A percentile compares a stretch with the other conserved stretches of the same genome.
These are phyloP conservation scores for Hordeum marinum DNA, from an alignment of 176 grass and related monocot genomes.

Conservation along the genomic window DNA sequence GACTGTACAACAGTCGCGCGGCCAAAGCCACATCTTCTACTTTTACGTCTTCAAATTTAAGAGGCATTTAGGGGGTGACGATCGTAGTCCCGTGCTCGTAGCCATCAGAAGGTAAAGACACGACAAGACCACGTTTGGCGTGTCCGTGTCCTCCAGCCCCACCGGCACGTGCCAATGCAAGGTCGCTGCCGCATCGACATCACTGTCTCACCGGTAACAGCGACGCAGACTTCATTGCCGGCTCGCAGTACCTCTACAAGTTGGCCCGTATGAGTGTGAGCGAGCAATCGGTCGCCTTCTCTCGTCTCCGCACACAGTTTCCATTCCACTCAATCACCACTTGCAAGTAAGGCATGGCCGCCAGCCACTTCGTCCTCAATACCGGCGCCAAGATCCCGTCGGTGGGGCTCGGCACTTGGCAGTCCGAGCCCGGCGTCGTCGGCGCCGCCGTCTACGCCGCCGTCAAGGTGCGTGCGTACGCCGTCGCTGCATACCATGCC, in stretches of 20 bases:
- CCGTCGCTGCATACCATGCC: not conserved
- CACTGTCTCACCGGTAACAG: not conserved
- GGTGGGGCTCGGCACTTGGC: conserved; percentile 86
- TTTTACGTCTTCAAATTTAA: too few relatives aligned
- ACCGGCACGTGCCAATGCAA: not conserved
- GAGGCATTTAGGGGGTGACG: too few relatives aligned
- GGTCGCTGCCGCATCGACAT: not conserved
- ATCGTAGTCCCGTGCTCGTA: too few relatives aligned
- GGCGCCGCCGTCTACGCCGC: conserved; percentile 58
- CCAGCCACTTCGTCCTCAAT: conserved; percentile 61
- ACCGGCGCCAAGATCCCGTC: conserved; percentile 86
- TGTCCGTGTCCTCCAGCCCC: not conserved
- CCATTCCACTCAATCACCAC: not conserved
- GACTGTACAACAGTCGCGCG: too few relatives aligned
- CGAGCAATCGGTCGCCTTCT: not conserved
- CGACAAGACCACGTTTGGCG: not conserved
- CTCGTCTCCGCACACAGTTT: not conserved
- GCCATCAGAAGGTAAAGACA: not conserved
- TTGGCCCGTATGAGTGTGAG: not conserved
- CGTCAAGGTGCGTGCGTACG: conserved; percentile 43
- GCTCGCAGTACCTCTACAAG: not conserved
- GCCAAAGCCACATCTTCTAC: too few relatives aligned
- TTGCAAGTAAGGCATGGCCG: not conserved
- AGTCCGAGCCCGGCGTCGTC: conserved; percentile 45
- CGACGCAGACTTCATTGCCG: not conserved